Evolutionary conservation across 192 early-diverging fungal genomes (phyloP).

Genomic region (Geranomyces michiganensis): DNA sequence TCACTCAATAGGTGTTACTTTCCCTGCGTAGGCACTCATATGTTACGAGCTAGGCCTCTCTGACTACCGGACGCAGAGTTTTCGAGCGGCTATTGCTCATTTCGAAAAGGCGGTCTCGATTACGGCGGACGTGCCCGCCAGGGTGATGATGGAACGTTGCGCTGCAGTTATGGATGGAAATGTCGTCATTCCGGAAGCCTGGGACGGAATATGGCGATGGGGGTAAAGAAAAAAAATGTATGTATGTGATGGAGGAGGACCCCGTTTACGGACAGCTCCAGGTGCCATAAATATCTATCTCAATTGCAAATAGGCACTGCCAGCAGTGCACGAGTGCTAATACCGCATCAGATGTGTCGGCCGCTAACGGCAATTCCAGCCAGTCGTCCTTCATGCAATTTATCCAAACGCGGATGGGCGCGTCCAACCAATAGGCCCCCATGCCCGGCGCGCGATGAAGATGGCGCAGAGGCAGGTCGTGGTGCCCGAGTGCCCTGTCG

Average conservation of each 20-base stretch:
- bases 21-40: slow-evolving; percentile 39
- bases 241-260: too few species aligned
- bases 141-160: slow-evolving; percentile 45
- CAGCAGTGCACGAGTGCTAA: too few species aligned
- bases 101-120: slow-evolving; percentile 55
- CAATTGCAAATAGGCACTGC: too few species aligned
- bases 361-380: slow-evolving; percentile 10
- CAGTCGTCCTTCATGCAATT: neutral
- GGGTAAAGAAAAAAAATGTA: neutral
- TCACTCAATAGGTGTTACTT: neutral
- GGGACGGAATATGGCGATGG: slow-evolving; percentile 49
- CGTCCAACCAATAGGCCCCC: slow-evolving; percentile 3
- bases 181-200: slow-evolving; percentile 37
- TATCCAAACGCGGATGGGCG: neutral
- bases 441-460: neutral
- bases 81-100: slow-evolving; percentile 46
- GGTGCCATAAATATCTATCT: too few species aligned
- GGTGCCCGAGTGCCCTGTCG: neutral
- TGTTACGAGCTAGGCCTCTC: slow-evolving; percentile 57
- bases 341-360: neutral
- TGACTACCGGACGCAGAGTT: slow-evolving; percentile 51
- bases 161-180: slow-evolving; percentile 44
- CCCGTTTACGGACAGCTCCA: too few species aligned
- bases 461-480: slow-evolving; percentile 4
- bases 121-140: slow-evolving; percentile 46